Conservation (phyloP, 78 protist species). For the Dictyostelium intermedium region DNA sequence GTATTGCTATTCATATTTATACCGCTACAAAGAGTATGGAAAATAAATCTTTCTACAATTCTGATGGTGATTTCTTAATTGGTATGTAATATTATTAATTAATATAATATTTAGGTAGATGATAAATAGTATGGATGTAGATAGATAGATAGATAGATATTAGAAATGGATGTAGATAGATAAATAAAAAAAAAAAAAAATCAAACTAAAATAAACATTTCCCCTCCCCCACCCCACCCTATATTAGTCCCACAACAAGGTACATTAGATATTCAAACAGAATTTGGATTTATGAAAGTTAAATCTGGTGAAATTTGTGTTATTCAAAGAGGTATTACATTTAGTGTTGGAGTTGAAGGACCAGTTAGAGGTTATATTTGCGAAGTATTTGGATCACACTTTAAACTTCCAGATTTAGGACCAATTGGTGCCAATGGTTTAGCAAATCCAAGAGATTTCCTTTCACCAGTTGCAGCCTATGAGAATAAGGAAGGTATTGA, state of each 20-base stretch:
- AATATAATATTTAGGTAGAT: neutral
- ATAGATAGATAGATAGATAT: neutral
- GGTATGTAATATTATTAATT: neutral
- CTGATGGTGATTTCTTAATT: conserved; percentile 96
- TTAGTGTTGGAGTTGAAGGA: conserved; percentile 82
- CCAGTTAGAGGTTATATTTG: conserved; percentile 91
- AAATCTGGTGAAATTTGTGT: conserved; percentile 92
- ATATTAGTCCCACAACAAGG: conserved; percentile 86
- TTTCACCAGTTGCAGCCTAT: conserved; percentile 90
- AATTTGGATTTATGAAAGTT: conserved; percentile 92
- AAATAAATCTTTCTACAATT: conserved; percentile 71
- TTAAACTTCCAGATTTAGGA: conserved; percentile 94
- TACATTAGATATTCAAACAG: conserved; percentile 91
- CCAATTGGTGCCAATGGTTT: conserved; percentile 98
- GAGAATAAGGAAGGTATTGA: conserved; percentile 68
- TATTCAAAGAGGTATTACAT: conserved; percentile 93
- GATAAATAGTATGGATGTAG: neutral
- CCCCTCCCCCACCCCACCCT: too few species aligned
- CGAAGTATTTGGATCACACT: conserved; percentile 93
- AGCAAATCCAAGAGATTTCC: conserved; percentile 96
- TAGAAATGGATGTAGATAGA: neutral
- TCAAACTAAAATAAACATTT: neutral
- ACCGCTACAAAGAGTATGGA: conserved; percentile 86
- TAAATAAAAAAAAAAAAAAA: neutral
- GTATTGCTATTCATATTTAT: conserved; percentile 92